phyloP scores from a whole-genome alignment of 257 asterid genomes.

The Vinca minor region DNA sequence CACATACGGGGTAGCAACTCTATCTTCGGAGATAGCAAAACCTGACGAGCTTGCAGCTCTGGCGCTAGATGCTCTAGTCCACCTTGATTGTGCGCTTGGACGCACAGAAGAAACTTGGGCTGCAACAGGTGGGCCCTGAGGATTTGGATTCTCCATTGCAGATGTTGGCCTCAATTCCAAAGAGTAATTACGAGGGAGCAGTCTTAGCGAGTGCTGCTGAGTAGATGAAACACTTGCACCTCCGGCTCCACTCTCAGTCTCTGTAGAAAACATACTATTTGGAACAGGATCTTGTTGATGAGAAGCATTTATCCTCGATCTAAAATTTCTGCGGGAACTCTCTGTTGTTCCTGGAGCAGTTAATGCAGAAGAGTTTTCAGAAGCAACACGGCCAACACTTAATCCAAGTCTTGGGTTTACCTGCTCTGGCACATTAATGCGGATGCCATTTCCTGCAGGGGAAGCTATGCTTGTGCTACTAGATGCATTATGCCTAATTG shows the following conservation, averaged over 20 bases:
- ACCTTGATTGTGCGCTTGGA: conserved; percentile 40
- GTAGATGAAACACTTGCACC: conserved; percentile 33
- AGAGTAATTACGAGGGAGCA: conserved; percentile 30
- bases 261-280: conserved; percentile 22
- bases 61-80: conserved; percentile 51
- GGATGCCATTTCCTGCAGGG: conserved; percentile 27
- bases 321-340: conserved; percentile 47
- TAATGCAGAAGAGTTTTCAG: conserved; percentile 32
- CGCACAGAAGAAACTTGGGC: conserved; percentile 33
- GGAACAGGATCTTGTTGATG: conserved; percentile 42
- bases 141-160: conserved; percentile 25
- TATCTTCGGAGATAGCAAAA: conserved; percentile 23
- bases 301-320: conserved; percentile 52
- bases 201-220: conserved; percentile 32
- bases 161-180: conserved; percentile 35
- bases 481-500: conserved; percentile 27
- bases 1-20: conserved; percentile 28
- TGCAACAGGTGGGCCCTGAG: conserved; percentile 25
- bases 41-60: too few relatives aligned
- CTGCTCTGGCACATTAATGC: conserved; percentile 31
- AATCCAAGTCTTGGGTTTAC: conserved; percentile 55
- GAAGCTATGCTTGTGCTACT: conserved; percentile 22
- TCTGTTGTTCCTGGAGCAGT: conserved; percentile 35
- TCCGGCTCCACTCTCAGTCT: conserved; percentile 27
- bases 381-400: conserved; percentile 38